Evolutionary conservation across 2,329 filamentous ascomycete genomes (phyloP), one percentile per base, ranked within the genome.

Genomic region (Fusarium foetens): DNA sequence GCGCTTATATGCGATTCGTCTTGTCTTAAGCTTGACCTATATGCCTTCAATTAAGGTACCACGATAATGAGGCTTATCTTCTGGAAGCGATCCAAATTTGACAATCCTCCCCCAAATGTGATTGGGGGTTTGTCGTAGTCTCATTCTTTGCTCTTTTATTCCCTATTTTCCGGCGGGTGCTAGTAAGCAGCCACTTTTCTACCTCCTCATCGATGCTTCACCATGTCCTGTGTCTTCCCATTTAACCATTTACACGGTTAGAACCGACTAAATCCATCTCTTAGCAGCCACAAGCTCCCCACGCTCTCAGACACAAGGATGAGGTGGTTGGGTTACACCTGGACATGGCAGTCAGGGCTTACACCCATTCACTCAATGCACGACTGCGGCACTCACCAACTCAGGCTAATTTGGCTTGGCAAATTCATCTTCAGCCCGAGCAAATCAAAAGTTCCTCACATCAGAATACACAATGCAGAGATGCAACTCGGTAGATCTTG

Each of bases 371-470:
- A 33, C 45, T 27, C 29, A 25, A 68, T 68, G 66, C 66, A 58
- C 16, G 49, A 27, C 29, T 61, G 67, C 38, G 66, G 66, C 66
- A 21, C 46, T 52, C 25, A 8, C 33, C 25, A 43, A 61, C 55
- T 72, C 63, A 72, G 70, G 60, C 70, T 72, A 70, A 66, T 72
- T 29, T 21, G 3, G 11, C 19, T 39, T 33, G 36, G 39, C 39
- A 45, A 45, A 33, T 21, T 13, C 25, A 49, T 36, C 35, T 29
- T 17, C 27, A 49, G 27, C 25, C 39, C 46, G n/a, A 42, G 12
- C 45, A 48, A 41, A 35, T 14, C 46, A 25, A 25, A 52, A 46
- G 52, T 29, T 38, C 27, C 23, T 57, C 48, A 45, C 21, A 46
- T 31, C 39, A 21, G 33, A 42, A 36, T 48, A 46, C 45, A 43